phyloP scores from a whole-genome alignment of 1,284 basidiomycete species.

The Trametes versicolor region DNA sequence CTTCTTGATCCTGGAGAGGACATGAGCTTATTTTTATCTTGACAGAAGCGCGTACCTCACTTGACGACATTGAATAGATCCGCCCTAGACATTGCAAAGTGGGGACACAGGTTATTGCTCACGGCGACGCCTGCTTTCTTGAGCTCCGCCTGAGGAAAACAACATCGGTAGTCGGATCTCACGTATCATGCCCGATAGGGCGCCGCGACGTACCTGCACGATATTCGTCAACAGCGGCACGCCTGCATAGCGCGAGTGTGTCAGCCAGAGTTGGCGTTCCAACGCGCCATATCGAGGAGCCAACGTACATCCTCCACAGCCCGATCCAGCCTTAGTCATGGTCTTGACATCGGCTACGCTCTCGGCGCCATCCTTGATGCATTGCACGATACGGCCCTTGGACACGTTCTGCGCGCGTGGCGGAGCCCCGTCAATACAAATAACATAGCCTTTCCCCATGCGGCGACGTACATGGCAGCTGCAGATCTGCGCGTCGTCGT shows the following conservation, averaged over 20 bases:
- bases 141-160: conserved; percentile 59
- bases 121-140: conserved; percentile 72
- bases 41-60: conserved; percentile 39
- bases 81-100: conserved; percentile 74
- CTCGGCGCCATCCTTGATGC: conserved; percentile 63
- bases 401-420: conserved; percentile 58
- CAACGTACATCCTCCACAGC: conserved; percentile 76
- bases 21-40: neutral
- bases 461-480: conserved; percentile 61
- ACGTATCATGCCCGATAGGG: neutral
- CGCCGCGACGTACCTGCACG: conserved; percentile 49
- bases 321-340: conserved; percentile 78
- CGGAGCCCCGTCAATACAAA: conserved; percentile 1
- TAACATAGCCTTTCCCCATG: neutral
- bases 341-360: conserved; percentile 68
- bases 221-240: conserved; percentile 58
- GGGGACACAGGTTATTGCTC: conserved; percentile 72
- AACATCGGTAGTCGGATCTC: conserved; percentile 1
- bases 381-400: conserved; percentile 67
- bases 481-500: conserved; percentile 79
- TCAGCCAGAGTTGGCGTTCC: conserved; percentile 15
- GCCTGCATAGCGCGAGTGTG: conserved; percentile 36
- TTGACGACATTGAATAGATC: conserved; percentile 78
- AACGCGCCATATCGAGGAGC: conserved; percentile 58
- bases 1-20: conserved; percentile 61